Conservation (phyloP, 1,284 basidiomycete genomes). For the Tilletiopsis washingtonensis region DNA sequence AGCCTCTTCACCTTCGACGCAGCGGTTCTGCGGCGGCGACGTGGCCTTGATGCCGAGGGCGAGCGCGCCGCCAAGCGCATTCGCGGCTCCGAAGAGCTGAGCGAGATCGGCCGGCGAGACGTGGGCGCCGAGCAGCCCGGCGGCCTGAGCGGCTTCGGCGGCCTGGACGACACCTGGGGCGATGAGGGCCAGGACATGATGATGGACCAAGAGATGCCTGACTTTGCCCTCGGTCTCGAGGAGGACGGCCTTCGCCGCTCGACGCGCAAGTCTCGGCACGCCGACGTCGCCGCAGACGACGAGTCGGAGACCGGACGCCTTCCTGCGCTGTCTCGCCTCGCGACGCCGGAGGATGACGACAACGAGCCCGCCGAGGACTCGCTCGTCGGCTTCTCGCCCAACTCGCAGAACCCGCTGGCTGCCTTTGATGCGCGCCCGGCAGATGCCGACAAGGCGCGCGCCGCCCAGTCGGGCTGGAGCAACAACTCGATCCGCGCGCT, state of each 20-base stretch:
- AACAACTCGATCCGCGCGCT: constrained; percentile 86
- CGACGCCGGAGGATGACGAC: constrained; percentile 56
- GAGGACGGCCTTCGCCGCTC: constrained; percentile 5
- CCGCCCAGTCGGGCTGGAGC: constrained; percentile 58
- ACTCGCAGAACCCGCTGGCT: constrained; percentile 67
- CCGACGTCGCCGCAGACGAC: constrained; percentile 1
- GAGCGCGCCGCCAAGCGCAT: constrained; percentile 37
- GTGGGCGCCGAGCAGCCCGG: constrained; percentile 1
- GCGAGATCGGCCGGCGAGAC: constrained; percentile 16
- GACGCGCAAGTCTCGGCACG: constrained; percentile 16
- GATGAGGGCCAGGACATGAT: constrained; percentile 1
- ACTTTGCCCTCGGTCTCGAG: constrained; percentile 17
- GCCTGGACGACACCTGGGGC: constrained; percentile 13
- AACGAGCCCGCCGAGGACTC: constrained; percentile 54
- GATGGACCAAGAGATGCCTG: constrained; percentile 10
- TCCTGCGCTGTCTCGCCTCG: constrained; percentile 28
- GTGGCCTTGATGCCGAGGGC: constrained; percentile 50
- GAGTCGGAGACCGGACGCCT: constrained; percentile 18
- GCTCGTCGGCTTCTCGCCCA: constrained; percentile 59
- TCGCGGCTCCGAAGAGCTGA: constrained; percentile 47
- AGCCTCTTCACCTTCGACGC: constrained; percentile 75
- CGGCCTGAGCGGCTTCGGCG: constrained; percentile 17
- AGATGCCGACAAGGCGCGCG: constrained; percentile 46
- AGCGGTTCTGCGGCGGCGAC: constrained; percentile 45
- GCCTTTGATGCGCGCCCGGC: constrained; percentile 64